Evolutionary conservation across 2,329 filamentous ascomycete genomes (phyloP).

Genomic region (Trichoderma citrinoviride): DNA sequence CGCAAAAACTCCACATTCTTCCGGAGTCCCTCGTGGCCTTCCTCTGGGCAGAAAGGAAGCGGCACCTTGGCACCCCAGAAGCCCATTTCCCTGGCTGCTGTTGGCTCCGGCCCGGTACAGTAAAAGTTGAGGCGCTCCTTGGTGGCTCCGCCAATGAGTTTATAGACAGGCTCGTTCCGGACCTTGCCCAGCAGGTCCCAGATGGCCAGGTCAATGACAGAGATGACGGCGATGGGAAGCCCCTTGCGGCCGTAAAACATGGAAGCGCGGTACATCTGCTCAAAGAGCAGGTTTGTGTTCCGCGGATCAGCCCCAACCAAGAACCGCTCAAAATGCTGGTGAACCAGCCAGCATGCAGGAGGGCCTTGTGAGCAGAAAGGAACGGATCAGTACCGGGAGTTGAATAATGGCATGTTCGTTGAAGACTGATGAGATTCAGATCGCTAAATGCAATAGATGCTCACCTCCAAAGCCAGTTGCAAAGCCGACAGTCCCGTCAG

Average conservation of each 20-base stretch:
- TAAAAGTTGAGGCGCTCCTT: slow-evolving; percentile 84
- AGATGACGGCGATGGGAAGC: slow-evolving; percentile 85
- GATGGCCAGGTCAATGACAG: slow-evolving; percentile 86
- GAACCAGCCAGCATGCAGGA: slow-evolving; percentile 89
- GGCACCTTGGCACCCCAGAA: slow-evolving; percentile 91
- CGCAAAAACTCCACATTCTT: slow-evolving; percentile 90
- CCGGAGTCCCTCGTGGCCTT: slow-evolving; percentile 74
- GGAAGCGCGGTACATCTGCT: slow-evolving; percentile 93
- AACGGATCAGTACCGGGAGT: background rate
- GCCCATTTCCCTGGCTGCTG: slow-evolving; percentile 76
- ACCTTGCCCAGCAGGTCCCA: slow-evolving; percentile 94
- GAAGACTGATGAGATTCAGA: no score
- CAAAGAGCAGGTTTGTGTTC: slow-evolving; percentile 88
- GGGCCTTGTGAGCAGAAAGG: slow-evolving; percentile 52
- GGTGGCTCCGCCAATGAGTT: slow-evolving; percentile 88
- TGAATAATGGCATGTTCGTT: background rate
- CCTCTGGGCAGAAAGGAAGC: slow-evolving; percentile 83
- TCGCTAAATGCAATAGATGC: slow-evolving; percentile 12
- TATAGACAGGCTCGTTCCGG: slow-evolving; percentile 89
- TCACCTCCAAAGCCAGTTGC: slow-evolving; percentile 86
- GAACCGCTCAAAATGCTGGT: slow-evolving; percentile 92
- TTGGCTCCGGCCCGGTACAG: slow-evolving; percentile 86
- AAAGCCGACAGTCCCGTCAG: slow-evolving; percentile 89
- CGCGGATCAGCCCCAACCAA: slow-evolving; percentile 83
- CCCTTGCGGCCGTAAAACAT: slow-evolving; percentile 98